Evolutionary conservation across 116 monocot species (phyloP).

Genomic region (Posidonia oceanica): DNA sequence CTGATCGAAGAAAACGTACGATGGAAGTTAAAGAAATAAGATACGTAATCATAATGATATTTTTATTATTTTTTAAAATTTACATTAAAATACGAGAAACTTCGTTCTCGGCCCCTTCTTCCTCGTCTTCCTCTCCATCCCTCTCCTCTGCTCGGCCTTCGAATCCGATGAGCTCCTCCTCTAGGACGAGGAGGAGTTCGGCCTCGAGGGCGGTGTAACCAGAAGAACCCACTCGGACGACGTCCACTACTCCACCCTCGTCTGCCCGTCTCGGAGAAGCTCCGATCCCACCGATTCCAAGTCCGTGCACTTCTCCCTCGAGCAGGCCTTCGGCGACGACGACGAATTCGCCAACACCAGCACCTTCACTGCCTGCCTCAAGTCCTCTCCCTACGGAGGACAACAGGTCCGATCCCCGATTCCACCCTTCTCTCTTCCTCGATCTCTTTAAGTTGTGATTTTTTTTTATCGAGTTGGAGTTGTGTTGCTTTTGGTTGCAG

Average conservation of each 20-base stretch:
- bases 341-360: constrained; percentile 55
- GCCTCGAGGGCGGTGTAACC: constrained; percentile 22
- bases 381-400: constrained; percentile 61
- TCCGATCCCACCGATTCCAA: constrained; percentile 51
- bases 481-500: constrained; percentile 18
- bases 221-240: not conserved
- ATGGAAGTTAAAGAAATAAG: too few relatives aligned
- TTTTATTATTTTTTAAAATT: too few relatives aligned
- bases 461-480: not conserved
- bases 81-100: too few relatives aligned
- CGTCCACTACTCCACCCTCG: too few relatives aligned
- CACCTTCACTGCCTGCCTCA: constrained; percentile 71
- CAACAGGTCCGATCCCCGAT: constrained; percentile 21
- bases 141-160: constrained; percentile 23
- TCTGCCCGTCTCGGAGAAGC: constrained; percentile 14
- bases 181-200: constrained; percentile 74
- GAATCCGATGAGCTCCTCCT: constrained; percentile 64
- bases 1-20: too few relatives aligned
- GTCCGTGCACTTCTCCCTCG: constrained; percentile 68
- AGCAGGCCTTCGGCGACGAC: constrained; percentile 63
- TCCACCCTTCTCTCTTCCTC: too few relatives aligned
- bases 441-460: not conserved
- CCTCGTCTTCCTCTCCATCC: constrained; percentile 10
- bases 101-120: not conserved
- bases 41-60: too few relatives aligned